Conservation (phyloP, 805 yeast genomes). For the Limtongozyma cylindracea region DNA sequence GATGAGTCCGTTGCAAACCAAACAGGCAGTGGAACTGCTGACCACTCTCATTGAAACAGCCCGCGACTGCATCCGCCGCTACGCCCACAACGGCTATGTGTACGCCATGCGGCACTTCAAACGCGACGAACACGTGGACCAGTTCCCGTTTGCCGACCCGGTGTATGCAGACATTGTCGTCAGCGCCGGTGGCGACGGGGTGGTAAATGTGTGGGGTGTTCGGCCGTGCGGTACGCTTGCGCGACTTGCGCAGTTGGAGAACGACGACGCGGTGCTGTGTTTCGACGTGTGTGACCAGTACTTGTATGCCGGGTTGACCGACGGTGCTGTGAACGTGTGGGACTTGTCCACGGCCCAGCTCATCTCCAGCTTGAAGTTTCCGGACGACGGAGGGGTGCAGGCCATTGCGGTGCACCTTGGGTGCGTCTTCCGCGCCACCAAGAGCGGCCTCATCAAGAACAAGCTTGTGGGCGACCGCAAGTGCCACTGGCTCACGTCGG, state of each 20-base stretch:
- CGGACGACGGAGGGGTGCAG: constrained; percentile 14
- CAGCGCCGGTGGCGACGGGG: constrained; percentile 78
- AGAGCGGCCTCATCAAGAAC: constrained; percentile 12
- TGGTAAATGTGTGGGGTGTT: constrained; percentile 58
- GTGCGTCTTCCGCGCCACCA: constrained; percentile 39
- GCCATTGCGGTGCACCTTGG: constrained; percentile 29
- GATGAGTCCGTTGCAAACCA: constrained; percentile 7
- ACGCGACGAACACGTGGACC: constrained; percentile 2
- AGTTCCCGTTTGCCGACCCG: constrained; percentile 1
- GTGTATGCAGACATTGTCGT: constrained; percentile 3
- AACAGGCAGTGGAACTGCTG: constrained; percentile 4
- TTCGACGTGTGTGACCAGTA: constrained; percentile 39
- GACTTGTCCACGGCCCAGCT: constrained; percentile 67
- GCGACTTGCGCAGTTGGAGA: constrained; percentile 13
- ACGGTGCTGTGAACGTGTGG: constrained; percentile 62
- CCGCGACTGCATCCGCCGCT: constrained; percentile 33
- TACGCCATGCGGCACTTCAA: constrained; percentile 30
- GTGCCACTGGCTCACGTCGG: constrained; percentile 1
- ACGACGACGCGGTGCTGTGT: constrained; percentile 49
- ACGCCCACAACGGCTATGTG: constrained; percentile 84
- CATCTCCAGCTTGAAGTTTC: constrained; percentile 15
- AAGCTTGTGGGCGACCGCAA: constrained; percentile 4
- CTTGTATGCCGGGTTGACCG: constrained; percentile 60
- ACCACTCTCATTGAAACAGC: constrained; percentile 37
- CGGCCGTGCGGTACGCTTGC: constrained; percentile 1